These are phyloP conservation scores for Erodium chrysanthum DNA, from an alignment of 441 rosid species.

Conservation along the genomic window DNA sequence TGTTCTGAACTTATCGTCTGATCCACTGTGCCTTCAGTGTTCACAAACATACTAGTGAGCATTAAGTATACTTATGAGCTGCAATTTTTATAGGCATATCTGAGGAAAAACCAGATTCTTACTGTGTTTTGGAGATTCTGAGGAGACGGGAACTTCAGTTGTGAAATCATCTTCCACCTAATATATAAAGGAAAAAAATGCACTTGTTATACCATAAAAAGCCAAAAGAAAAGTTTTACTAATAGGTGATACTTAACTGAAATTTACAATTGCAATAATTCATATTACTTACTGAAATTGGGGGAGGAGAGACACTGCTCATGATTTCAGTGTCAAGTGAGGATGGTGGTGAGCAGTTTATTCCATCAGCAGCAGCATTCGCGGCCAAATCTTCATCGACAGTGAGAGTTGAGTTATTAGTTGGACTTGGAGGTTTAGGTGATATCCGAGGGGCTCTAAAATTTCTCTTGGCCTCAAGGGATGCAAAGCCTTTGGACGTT, in stretches of 20 bases:
- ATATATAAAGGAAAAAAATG: conserved; percentile 17
- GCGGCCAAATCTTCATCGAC: conserved; percentile 21
- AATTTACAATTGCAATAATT: conserved; percentile 12
- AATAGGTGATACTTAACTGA: conserved; percentile 11
- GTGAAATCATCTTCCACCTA: conserved; percentile 37
- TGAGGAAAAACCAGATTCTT: conserved; percentile 20
- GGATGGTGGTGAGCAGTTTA: conserved; percentile 21
- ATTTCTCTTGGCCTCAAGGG: conserved; percentile 73
- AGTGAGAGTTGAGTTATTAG: conserved; percentile 27
- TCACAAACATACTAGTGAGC: conserved; percentile 13
- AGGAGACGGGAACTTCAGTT: conserved; percentile 25
- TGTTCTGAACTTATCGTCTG: conserved; percentile 22
- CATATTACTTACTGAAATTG: conserved; percentile 28
- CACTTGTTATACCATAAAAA: conserved; percentile 9
- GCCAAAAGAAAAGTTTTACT: conserved; percentile 8
- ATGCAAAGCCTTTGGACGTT: conserved; percentile 64
- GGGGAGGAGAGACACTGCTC: conserved; percentile 19
- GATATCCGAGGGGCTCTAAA: conserved; percentile 64
- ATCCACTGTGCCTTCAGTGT: conserved; percentile 21
- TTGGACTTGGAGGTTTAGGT: conserved; percentile 34
- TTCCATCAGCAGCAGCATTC: conserved; percentile 30
- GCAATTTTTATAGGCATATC: background rate
- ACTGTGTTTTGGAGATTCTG: conserved; percentile 38
- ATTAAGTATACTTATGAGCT: conserved; percentile 11
- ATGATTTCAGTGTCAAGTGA: conserved; percentile 18